Evolutionary conservation across 225 moss, liverwort and hornwort species (phyloP).

Genomic region (Straminergon stramineum): DNA sequence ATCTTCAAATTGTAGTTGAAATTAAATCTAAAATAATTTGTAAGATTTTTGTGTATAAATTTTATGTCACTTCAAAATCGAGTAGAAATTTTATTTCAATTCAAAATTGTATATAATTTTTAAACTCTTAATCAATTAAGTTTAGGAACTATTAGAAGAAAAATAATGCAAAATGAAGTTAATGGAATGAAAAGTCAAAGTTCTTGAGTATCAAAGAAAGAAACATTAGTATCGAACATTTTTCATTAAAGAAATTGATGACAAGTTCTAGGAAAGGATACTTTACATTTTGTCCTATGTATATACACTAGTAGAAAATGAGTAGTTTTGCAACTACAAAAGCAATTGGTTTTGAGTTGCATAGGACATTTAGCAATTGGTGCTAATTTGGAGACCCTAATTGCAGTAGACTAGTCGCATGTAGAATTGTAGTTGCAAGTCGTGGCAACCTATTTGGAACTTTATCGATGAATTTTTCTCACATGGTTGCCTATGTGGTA

Average conservation of each 20-base stretch:
- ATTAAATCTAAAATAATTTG: not conserved
- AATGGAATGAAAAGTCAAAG: not conserved
- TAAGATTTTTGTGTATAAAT: not conserved
- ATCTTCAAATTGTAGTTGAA: not conserved
- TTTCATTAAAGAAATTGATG: not conserved
- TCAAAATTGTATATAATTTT: not conserved
- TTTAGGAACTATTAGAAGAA: not conserved
- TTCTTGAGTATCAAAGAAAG: not conserved
- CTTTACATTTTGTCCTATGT: accelerated
- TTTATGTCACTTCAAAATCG: not conserved
- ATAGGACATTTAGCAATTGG: no score
- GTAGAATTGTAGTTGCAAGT: no score
- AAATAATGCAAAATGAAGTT: not conserved
- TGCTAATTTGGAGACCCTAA: no score
- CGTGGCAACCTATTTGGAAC: no score
- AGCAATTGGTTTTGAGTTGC: no score
- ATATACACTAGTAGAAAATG: no score
- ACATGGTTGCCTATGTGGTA: no score
- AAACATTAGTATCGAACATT: not conserved
- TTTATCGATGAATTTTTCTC: no score
- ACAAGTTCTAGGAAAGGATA: not conserved
- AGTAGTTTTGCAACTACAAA: no score
- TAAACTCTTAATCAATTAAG: no score
- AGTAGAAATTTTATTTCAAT: not conserved
- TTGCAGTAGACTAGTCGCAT: no score